Evolutionary conservation across 495 filamentous ascomycete genomes (phyloP), one percentile per base, ranked within the genome.

Genomic region (Geoglossum glabrum): DNA sequence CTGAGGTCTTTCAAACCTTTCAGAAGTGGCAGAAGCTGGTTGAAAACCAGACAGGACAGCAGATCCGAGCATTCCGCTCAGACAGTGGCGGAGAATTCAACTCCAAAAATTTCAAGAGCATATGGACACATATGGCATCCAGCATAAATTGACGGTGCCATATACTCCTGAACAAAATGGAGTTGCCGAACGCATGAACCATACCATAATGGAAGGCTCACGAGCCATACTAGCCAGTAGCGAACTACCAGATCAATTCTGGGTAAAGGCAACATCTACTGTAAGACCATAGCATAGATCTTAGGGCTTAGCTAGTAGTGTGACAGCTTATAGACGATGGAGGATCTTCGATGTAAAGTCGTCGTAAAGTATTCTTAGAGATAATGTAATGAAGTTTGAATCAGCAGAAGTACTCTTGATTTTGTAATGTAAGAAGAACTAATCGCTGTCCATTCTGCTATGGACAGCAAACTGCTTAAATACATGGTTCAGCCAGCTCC

Each of bases 121-220:
- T 13, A 4, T 28, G 15, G 21, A 28, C 31, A 34, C 31, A 4
- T 50, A 13, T 23, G 46, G 21, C 5, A 23, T 28, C n/a, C n/a
- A 13, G 15, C 46, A 28, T 10, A 10, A 55, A 36, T 28, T 55
- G 6, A 27, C 52, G 9, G 30, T 21, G 10, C 25, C 52, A 19
- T 28, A 55, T 30, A 25, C 52, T 8, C 52, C 52, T 55, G 25
- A 55, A n/a, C 30, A 27, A n/a, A 55, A 55, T 55, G 52, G 52
- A 10, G 21, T 55, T 4, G 30, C 30, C 10, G 52, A 55, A 36
- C 52, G 52, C 10, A 10, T n/a, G 5, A 55, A 55, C 30, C n/a
- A 21, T 51, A 55, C 52, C 10, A 25, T 55, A 4, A 26, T 55
- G 23, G 30, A 55, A 25, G 30, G 19, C 19, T 5, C 30, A 4